Conservation (phyloP, 2,329 filamentous ascomycete species). For the Cercospora canescens region DNA sequence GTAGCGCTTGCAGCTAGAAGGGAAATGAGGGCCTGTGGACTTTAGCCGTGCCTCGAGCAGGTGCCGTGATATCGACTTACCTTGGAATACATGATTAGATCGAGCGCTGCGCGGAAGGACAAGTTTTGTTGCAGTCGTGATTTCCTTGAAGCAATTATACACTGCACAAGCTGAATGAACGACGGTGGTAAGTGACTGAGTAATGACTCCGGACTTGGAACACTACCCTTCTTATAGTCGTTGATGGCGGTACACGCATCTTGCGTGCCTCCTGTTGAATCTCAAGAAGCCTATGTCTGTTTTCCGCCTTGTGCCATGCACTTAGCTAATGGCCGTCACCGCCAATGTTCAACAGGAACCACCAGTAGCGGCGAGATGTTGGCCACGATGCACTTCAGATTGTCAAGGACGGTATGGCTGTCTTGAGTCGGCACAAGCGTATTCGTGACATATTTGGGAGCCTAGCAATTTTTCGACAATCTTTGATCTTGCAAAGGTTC, state of each 20-base stretch:
- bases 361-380: not conserved
- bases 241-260: not conserved
- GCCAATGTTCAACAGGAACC: not conserved
- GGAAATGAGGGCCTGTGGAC: conserved; percentile 4
- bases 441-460: not conserved
- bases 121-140: not conserved
- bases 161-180: not conserved
- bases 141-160: not conserved
- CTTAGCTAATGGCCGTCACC: not conserved
- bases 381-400: not conserved
- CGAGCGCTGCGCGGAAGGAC: not conserved
- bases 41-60: not conserved
- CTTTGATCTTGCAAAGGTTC: not conserved
- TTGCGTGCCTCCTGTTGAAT: not conserved
- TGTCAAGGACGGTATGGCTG: not conserved
- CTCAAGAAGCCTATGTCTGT: not conserved
- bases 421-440: not conserved
- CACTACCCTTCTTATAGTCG: not conserved
- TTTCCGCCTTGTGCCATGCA: not conserved
- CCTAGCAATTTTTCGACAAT: not conserved
- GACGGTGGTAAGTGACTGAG: not conserved
- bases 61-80: not conserved
- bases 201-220: not conserved
- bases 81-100: conserved; percentile 3
- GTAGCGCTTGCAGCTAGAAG: conserved; percentile 10